Evolutionary conservation across 2,329 filamentous ascomycete genomes (phyloP).

Genomic region (Colletotrichum sp.): DNA sequence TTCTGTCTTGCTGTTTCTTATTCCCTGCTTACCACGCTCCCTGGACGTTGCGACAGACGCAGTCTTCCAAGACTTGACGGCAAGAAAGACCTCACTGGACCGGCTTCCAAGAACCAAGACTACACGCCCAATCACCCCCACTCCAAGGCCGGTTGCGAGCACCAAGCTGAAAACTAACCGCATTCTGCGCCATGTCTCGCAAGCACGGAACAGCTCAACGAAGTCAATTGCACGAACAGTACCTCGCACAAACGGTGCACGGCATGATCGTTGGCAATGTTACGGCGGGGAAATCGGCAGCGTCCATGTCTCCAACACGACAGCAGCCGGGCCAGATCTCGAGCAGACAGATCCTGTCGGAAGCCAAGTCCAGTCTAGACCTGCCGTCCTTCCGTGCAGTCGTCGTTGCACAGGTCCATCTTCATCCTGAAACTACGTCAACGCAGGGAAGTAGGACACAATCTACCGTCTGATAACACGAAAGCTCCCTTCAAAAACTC

Average conservation of each 20-base stretch:
- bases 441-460: slow-evolving; percentile 5
- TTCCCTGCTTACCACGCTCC: neutral
- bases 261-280: neutral
- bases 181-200: neutral
- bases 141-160: neutral
- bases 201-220: neutral
- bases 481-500: slow-evolving; percentile 9
- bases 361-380: neutral
- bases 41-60: neutral
- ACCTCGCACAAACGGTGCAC: neutral
- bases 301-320: neutral
- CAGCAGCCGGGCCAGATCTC: neutral
- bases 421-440: neutral
- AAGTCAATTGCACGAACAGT: neutral
- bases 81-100: neutral
- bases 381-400: neutral
- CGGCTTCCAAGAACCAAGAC: neutral
- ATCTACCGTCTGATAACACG: neutral
- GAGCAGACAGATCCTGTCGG: neutral
- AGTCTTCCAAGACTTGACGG: neutral
- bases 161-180: neutral
- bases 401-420: neutral
- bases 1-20: neutral
- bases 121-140: neutral
- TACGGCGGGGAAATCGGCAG: neutral